Evolutionary conservation across 495 filamentous ascomycete genomes (phyloP), one percentile per base, ranked within the genome.

Genomic region (Glutinoglossum americanum): DNA sequence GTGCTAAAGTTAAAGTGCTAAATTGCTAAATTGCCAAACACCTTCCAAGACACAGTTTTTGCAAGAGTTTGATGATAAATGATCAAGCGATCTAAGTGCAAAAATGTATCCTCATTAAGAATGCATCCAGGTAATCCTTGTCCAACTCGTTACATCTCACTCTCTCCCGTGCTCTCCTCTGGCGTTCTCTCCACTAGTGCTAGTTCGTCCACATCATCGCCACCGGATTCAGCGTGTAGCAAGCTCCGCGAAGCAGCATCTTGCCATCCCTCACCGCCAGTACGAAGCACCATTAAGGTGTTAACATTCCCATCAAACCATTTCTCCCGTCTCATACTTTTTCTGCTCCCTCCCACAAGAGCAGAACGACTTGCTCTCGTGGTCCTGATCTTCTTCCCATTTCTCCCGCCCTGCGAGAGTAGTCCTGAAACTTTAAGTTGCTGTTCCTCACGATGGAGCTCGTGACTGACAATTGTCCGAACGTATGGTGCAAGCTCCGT

Each of bases 401-500:
- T 64, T 26, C 68, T 23, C 2, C 71, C 75, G 17, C 73, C 75
- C 33, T 72, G 68, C 39, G 77, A 77, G 19, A 89, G 66, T 1
- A 90, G 64, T 15, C 70, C 78, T 59, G 80, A 80, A 1, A 86
- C 64, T 17, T 74, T 75, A 15, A 79, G 61, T 0, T 89, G 74
- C 60, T 86, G 77, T 60, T 81, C 73, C 54, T 84, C 80, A 0
- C 89, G 74, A 11, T 72, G 73, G 3, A 80, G 69, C 60, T 95
- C 90, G 63, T 84, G 84, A 0, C 79, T 70, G 28, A 87, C 80
- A 61, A 96, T 94, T 10, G 74, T 71, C 21, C 92, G 82, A 23
- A 94, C 75, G 61, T 85, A 96, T 0, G 89, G 90, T 0, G 85
- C 87, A 7, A 95, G 68, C 59, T 98, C 92, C 48, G 83, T 74